Base-by-base conservation (phyloP, 352 stramenopile species). In the Hyaloperonospora brassicae region DNA sequence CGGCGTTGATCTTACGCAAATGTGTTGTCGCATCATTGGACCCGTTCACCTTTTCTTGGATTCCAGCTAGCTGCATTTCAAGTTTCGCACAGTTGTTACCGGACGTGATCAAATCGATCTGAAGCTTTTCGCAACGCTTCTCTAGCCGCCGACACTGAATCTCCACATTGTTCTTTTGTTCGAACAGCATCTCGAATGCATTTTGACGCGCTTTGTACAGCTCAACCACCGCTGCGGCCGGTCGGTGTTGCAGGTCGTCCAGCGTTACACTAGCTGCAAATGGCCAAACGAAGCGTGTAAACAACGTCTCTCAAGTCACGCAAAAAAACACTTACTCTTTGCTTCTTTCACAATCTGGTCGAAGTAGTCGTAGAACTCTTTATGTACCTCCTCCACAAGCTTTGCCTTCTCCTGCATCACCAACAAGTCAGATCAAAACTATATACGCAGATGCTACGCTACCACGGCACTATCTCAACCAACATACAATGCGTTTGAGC, bases 191-290 rank as follows among this genome's bases (percentile, higher is more conserved):
- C 31, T 86, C 76, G 17, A 81, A 81, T 6, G 74, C 73, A 47
- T 81, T 76, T 44, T 86, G 76, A 30, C 70, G 76, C 14, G 69
- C 59, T 47, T 71, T 70, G 52, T 83, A 84, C 17, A 86, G 50
- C 42, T 84, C 57, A 21, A 82, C 61, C n/a, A 73, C 68, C 8
- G 69, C 57, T 42, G 69, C 58, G n/a, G 63, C 69, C 35, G 76
- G 76, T n/a, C 72, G 62, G 22, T 10, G 65, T 25, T 68, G 59
- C 6, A 82, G 52, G n/a, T 83, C 56, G 31, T 79, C 69, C 31
- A 77, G 42, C 12, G 68, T 66, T 5, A 83, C 44, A 23, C 66
- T 61, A 50, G 47, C 73, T 83, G 44, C 7, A 44, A 52, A 46
- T 36, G 10, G 53, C 36, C 30, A 59, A 52, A 61, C 5, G 38